phyloP scores from a whole-genome alignment of 2,329 filamentous ascomycete genomes.

The Aspergillus udagawae region DNA sequence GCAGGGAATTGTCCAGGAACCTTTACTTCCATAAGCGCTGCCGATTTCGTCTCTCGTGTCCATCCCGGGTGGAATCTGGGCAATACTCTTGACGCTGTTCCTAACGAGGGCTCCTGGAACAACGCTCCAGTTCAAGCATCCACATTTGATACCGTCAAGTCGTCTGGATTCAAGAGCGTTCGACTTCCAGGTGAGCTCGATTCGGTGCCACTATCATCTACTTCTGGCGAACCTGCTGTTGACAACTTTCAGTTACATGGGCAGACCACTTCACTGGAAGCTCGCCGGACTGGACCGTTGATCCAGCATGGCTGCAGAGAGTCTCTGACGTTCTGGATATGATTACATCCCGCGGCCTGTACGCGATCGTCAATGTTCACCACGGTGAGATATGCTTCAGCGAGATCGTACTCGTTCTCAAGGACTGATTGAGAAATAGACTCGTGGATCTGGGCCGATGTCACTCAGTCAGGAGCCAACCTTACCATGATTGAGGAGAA shows the following conservation, averaged over 20 bases:
- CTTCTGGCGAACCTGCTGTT: constrained; percentile 3
- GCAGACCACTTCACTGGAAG: constrained; percentile 51
- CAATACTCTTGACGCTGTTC: constrained; percentile 56
- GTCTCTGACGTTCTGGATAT: constrained; percentile 57
- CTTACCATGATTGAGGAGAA: constrained; percentile 53
- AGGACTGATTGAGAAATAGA: constrained; percentile 26
- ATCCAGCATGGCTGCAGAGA: constrained; percentile 53
- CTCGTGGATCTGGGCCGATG: constrained; percentile 56
- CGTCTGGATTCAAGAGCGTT: constrained; percentile 55
- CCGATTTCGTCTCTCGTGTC: constrained; percentile 45
- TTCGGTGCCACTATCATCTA: background rate
- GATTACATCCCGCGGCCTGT: constrained; percentile 49
- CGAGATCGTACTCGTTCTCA: background rate
- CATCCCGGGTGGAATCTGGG: constrained; percentile 60
- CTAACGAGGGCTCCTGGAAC: constrained; percentile 57
- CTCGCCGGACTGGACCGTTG: constrained; percentile 53
- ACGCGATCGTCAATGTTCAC: constrained; percentile 56
- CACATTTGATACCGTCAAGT: constrained; percentile 52
- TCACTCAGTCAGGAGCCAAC: constrained; percentile 46
- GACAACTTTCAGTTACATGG: constrained; percentile 48
- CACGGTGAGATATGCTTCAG: constrained; percentile 36
- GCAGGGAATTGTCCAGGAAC: constrained; percentile 35
- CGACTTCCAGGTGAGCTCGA: constrained; percentile 45
- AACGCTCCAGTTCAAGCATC: constrained; percentile 49
- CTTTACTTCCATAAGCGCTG: constrained; percentile 46